Percentiles rank a stretch among this genome's conserved stretches.
These are phyloP conservation scores for Arabidopsis lyrata DNA, from an alignment of 441 rosid species.

Conservation along the genomic window DNA sequence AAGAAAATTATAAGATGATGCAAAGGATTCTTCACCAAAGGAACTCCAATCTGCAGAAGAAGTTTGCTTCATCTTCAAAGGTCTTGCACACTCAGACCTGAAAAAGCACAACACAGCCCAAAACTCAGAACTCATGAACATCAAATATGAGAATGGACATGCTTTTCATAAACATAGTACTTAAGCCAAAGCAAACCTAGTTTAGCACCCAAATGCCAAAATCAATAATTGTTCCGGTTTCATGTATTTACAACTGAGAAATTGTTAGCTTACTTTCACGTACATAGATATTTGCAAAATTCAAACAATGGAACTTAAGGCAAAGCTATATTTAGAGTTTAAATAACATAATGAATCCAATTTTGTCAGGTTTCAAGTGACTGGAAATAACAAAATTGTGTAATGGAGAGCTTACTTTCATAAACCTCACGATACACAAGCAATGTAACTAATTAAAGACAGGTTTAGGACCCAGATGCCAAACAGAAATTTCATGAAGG, in stretches of 20 bases:
- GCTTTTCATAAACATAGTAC: background rate
- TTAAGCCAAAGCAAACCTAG: background rate
- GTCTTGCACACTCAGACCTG: conserved; percentile 70
- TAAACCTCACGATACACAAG: background rate
- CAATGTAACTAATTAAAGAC: background rate
- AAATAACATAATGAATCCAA: no score
- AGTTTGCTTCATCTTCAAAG: conserved; percentile 48
- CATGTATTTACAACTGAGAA: background rate
- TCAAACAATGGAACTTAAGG: no score
- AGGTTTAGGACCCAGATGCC: background rate
- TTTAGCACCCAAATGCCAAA: background rate
- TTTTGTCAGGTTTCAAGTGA: no score
- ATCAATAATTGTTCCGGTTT: background rate
- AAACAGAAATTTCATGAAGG: background rate
- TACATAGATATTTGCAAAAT: no score
- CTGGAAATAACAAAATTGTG: no score
- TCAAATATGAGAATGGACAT: background rate
- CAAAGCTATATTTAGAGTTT: no score
- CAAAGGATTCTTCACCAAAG: no score
- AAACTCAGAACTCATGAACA: background rate
- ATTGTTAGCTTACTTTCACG: no score
- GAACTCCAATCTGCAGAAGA: background rate
- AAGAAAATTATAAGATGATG: background rate
- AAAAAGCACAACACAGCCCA: conserved; percentile 6
- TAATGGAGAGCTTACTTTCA: no score